These are phyloP conservation scores for Polytrichum commune DNA, from an alignment of 225 moss, liverwort and hornwort species.

Conservation along the genomic window DNA sequence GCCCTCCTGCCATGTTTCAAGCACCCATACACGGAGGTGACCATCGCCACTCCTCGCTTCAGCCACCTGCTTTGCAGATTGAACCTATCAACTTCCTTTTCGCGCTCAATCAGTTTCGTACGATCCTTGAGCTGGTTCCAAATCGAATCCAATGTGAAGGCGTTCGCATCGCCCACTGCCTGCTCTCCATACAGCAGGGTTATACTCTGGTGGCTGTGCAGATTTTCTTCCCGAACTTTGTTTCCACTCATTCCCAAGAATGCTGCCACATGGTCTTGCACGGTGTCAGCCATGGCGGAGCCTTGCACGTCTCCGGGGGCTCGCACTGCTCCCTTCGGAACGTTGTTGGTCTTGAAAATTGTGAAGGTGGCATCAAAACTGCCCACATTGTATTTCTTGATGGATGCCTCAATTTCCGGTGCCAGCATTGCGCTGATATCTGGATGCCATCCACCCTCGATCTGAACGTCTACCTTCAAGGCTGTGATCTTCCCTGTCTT, in stretches of 20 bases:
- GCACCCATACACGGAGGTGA: slow-evolving; percentile 20
- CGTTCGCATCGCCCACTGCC: slow-evolving; percentile 8
- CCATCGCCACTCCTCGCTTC: slow-evolving; percentile 58
- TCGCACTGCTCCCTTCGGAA: slow-evolving; percentile 42
- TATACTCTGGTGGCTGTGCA: slow-evolving; percentile 49
- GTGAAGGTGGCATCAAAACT: slow-evolving; percentile 21
- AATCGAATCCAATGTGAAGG: slow-evolving; percentile 39
- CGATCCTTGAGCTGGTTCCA: slow-evolving; percentile 44
- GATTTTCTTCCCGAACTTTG: slow-evolving; percentile 54
- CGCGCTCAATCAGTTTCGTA: slow-evolving; percentile 32
- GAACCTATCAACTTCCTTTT: slow-evolving; percentile 38
- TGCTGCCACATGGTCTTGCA: slow-evolving; percentile 65
- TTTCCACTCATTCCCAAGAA: slow-evolving; percentile 41
- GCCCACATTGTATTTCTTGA: slow-evolving; percentile 62
- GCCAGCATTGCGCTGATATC: not conserved
- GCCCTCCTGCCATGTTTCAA: slow-evolving; percentile 21
- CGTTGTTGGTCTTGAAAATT: slow-evolving; percentile 45
- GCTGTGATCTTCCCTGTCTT: slow-evolving; percentile 37
- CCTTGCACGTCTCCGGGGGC: slow-evolving; percentile 55
- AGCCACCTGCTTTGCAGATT: slow-evolving; percentile 58
- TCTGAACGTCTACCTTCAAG: slow-evolving; percentile 8
- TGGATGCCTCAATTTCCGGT: not conserved
- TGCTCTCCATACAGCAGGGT: slow-evolving; percentile 16
- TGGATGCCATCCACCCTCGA: slow-evolving; percentile 27
- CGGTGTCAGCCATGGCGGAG: slow-evolving; percentile 45